These are phyloP conservation scores for Carex kokanica DNA, from an alignment of 176 grass and related monocot species.

Conservation along the genomic window DNA sequence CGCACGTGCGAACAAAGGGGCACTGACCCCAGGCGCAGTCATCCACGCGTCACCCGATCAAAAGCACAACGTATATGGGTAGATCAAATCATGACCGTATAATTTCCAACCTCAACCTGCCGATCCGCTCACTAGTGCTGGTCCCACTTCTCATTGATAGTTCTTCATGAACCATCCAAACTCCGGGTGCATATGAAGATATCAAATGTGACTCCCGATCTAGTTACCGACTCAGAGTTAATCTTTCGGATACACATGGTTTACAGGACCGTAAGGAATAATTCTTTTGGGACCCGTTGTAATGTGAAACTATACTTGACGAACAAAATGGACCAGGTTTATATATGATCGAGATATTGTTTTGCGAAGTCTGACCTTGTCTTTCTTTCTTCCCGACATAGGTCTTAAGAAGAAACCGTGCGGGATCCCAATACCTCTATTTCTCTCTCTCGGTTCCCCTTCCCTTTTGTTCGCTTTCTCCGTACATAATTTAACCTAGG, in stretches of 20 bases:
- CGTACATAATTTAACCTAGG: not conserved
- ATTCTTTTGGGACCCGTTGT: not conserved
- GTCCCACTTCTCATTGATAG: not conserved
- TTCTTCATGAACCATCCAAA: not conserved
- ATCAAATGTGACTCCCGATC: not conserved
- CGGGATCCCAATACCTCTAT: conserved; percentile 25
- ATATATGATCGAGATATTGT: not conserved
- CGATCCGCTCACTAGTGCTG: no score
- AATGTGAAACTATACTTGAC: not conserved
- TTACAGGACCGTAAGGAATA: not conserved
- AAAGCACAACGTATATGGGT: not conserved
- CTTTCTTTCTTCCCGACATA: conserved; percentile 28
- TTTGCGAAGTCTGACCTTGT: conserved; percentile 21
- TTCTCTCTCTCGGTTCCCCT: not conserved
- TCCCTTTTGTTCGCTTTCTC: conserved; percentile 9
- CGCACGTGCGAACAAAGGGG: conserved; percentile 5
- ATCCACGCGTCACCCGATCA: conserved; percentile 15
- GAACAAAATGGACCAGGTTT: not conserved
- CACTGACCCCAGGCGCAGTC: conserved; percentile 24
- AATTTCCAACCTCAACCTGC: not conserved
- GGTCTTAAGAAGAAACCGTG: conserved; percentile 25
- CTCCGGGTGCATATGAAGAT: not conserved
- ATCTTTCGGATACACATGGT: not conserved
- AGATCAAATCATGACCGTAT: conserved; percentile 1
- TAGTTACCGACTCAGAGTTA: not conserved